Percentiles rank a stretch among this genome's conserved stretches.
These are phyloP conservation scores for Paramyrothecium roridum DNA, from an alignment of 2,329 filamentous ascomycete species.

Conservation along the genomic window DNA sequence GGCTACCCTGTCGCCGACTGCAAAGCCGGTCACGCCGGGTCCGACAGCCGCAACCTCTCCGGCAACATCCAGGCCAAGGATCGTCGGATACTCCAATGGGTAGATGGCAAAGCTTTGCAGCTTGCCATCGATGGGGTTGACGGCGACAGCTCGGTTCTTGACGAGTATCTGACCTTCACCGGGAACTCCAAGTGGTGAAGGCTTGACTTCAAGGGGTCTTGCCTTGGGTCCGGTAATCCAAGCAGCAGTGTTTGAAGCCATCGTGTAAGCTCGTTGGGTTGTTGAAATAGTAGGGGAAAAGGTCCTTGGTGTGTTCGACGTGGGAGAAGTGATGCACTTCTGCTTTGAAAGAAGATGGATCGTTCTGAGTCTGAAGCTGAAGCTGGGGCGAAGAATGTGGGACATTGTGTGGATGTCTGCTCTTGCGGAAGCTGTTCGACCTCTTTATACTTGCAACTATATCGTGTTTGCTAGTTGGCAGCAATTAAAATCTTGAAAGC, in stretches of 20 bases:
- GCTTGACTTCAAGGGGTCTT: conserved; percentile 13
- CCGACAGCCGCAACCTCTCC: background rate
- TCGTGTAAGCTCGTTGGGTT: conserved; percentile 1
- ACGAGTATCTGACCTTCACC: conserved; percentile 15
- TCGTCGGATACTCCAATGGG: background rate
- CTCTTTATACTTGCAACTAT: too few relatives aligned
- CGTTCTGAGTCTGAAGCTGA: background rate
- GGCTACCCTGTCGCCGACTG: background rate
- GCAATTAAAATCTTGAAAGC: too few relatives aligned
- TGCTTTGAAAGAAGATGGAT: background rate
- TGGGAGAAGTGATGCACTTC: background rate
- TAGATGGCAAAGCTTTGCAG: background rate
- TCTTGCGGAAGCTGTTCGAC: too few relatives aligned
- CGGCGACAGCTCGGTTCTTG: conserved; percentile 9
- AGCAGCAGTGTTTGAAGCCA: conserved; percentile 19
- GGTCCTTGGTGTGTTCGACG: background rate
- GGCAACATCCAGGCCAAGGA: background rate
- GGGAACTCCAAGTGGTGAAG: conserved; percentile 16
- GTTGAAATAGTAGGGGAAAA: background rate
- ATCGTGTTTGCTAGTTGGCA: too few relatives aligned
- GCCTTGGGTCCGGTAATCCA: conserved; percentile 13
- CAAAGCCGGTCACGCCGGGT: background rate
- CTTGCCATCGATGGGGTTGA: conserved; percentile 1
- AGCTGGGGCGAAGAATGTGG: background rate
- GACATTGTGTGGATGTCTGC: too few relatives aligned